Percentiles rank a stretch among this genome's conserved stretches.
These are phyloP conservation scores for Geosmithia putterillii DNA, from an alignment of 2,329 filamentous ascomycete species.

Conservation along the genomic window DNA sequence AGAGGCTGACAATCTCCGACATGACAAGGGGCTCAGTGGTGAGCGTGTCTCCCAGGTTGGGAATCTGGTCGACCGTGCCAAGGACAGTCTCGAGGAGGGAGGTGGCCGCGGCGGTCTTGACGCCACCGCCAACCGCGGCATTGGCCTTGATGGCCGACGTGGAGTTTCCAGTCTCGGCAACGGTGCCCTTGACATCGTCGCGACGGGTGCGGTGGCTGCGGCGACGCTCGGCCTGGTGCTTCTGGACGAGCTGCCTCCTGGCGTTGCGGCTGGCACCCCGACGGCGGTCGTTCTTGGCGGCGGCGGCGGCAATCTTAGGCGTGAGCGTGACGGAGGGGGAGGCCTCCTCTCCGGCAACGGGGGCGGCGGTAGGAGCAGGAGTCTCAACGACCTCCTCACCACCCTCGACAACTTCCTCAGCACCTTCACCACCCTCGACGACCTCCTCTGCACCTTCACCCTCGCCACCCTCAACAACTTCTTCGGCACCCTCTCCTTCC, in stretches of 20 bases:
- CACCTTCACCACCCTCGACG: too few relatives aligned
- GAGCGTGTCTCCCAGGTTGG: conserved; percentile 23
- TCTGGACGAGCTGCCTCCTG: not conserved
- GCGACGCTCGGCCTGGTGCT: not conserved
- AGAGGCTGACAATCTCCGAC: conserved; percentile 19
- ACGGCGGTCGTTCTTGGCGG: not conserved
- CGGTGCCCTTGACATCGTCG: not conserved
- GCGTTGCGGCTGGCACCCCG: not conserved
- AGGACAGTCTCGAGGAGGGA: conserved; percentile 22
- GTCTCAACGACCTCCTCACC: too few relatives aligned
- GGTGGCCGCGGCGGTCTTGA: not conserved
- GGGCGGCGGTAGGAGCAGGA: not conserved
- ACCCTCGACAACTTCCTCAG: too few relatives aligned
- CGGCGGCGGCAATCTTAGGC: not conserved
- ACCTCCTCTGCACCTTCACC: too few relatives aligned
- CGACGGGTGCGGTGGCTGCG: not conserved
- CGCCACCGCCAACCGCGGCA: too few relatives aligned
- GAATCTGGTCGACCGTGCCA: conserved; percentile 20
- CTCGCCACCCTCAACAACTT: too few relatives aligned
- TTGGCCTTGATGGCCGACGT: not conserved
- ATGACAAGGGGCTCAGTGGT: conserved; percentile 27
- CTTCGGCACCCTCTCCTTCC: too few relatives aligned
- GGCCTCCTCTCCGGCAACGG: not conserved
- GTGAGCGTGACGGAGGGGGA: not conserved
- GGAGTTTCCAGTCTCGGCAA: too few relatives aligned